Conservation (phyloP, 2,329 filamentous ascomycete genomes). For the Colletotrichum sp. region DNA sequence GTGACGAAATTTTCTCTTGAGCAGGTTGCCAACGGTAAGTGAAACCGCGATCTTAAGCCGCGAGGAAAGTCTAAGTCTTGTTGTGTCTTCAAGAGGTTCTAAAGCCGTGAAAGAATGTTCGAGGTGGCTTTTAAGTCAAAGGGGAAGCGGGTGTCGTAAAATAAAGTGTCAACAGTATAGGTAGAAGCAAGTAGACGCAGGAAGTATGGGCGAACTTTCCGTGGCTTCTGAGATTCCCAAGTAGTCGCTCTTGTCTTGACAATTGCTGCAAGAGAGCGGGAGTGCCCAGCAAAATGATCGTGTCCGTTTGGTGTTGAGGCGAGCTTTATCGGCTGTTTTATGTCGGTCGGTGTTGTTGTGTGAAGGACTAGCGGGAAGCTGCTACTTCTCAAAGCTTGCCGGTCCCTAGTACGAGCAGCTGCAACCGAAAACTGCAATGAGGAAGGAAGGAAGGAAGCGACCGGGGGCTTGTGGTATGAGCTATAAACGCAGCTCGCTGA, state of each 20-base stretch:
- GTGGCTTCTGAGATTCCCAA: fast-evolving
- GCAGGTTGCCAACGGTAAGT: not conserved
- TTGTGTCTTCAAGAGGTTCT: not conserved
- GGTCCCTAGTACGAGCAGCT: not conserved
- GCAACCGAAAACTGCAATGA: fast-evolving
- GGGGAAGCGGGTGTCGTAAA: fast-evolving
- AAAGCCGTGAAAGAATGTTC: fast-evolving
- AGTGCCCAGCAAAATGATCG: fast-evolving
- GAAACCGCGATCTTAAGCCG: fast-evolving
- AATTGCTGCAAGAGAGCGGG: not conserved
- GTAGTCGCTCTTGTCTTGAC: not conserved
- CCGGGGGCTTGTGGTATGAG: fast-evolving
- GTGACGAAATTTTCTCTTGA: not conserved
- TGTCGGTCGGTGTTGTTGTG: not conserved
- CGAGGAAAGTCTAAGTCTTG: not conserved
- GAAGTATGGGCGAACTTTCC: not conserved
- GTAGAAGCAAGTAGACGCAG: not conserved
- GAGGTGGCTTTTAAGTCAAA: not conserved
- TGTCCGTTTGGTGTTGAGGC: not conserved
- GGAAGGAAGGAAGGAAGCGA: not conserved
- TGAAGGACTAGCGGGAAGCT: not conserved
- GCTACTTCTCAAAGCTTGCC: fast-evolving
- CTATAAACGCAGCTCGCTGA: not conserved
- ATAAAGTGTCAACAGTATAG: fast-evolving
- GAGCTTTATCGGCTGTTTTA: not conserved